Base-by-base conservation (phyloP, 2,329 filamentous ascomycete species). In the Fusarium floridanum region DNA sequence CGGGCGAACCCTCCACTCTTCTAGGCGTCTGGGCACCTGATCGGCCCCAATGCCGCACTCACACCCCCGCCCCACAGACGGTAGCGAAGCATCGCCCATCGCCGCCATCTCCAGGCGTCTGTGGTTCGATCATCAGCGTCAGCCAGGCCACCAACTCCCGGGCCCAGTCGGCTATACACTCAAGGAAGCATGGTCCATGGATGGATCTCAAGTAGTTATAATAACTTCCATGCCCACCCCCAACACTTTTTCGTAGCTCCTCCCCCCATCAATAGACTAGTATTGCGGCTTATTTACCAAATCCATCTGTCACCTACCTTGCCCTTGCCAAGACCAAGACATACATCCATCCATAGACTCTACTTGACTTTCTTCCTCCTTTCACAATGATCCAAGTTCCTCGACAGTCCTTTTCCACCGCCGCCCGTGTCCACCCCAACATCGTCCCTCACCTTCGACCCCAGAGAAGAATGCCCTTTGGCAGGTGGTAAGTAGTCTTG, bases 381-480 rank as follows among this genome's bases (percentile, higher is more conserved):
- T 45, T 69, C 77, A 77, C 62, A 41, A 79, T 79, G 77, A 78
- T 76, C 67, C 73, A 71, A 41, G 61, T 69, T 61, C 56, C 77
- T 70, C 75, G 77, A 72, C 76, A 78, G 62, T 43, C 77, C 50
- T 79, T 79, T 71, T 79, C 77, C 55, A 79, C 77, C 50, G 77
- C 77, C 64, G 77, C 77, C 53, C 76, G 77, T 55, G 61, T 79
- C 60, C 77, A 79, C 41, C 77, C 77, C 64, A 79, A 79, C 66
- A 79, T 79, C 57, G 73, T 79, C 66, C 77, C 77, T 64, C 77
- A 79, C 66, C 75, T 79, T 41, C 76, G 64, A 22, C 76, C 77
- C 53, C 75, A 68, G 67, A 76, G 64, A 41, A 79, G 66, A 70
- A 79, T 79, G 77, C 67, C 71, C 32, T 60, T 76, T 64, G 70